Evolutionary conservation across 2,329 filamentous ascomycete species (phyloP), one percentile per base, ranked within the genome.

Genomic region (Rhynchosporium secalis): DNA sequence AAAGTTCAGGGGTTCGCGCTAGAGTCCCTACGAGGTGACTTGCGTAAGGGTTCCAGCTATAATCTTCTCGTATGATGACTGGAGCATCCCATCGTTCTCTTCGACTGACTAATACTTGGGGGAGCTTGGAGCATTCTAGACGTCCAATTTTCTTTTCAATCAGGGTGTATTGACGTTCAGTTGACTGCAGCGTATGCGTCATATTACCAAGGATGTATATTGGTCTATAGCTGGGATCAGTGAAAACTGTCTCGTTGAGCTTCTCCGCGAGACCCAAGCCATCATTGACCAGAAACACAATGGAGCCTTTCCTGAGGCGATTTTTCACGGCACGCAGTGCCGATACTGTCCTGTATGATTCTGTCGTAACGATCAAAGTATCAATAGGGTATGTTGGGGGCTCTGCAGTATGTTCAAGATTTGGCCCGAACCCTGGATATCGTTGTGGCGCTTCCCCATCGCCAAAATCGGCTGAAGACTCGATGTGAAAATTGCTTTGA

Each of bases 191-290:
- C 20, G 68, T 62, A 51, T 74, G 72, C 20, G 65, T 62, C 0
- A 77, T 75, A 49, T 72, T 75, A 2, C 70, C 73, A 29, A 73
- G 73, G 62, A 97, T 80, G 69, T 96, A 96, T 60, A 84, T 85
- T 2, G 95, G 95, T 31, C 90, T 83, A 0, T 77, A 79, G 0
- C 76, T 73, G 0, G 83, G 80, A 64, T 93, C 83, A 0, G 84
- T 81, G 68, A 96, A 97, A 33, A 96, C 75, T 10, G 82, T 75
- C 40, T 81, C 76, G 69, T 91, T 92, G 46, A 97, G 81, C 55
- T 87, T 83, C 55, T 98, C 92, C n/a, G 92, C 80, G 1, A 92
- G 79, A 0, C 95, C 94, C 75, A 98, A 84, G 0, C 93, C 92
- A 65, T 94, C 90, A 61, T 92, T 89, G 61, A 96, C 75, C 60